phyloP scores from a whole-genome alignment of 176 grass and related monocot species.

The Luzula sylvatica region DNA sequence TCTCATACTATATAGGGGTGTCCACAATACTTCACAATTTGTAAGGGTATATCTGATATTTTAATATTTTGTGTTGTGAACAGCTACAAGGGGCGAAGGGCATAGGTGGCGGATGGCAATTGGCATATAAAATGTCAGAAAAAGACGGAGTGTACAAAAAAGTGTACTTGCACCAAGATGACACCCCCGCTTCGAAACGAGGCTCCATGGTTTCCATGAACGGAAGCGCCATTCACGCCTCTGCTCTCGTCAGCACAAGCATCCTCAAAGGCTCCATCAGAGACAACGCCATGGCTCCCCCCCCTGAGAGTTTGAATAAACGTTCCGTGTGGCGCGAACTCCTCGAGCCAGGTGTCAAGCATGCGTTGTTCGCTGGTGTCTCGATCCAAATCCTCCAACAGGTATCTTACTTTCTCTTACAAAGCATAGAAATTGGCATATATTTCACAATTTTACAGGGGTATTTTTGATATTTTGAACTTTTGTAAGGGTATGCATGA shows the following conservation, averaged over 20 bases:
- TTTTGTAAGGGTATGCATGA: background rate
- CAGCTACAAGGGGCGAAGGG: conserved; percentile 28
- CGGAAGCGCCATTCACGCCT: conserved; percentile 43
- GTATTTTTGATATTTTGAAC: no score
- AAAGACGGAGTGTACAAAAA: conserved; percentile 39
- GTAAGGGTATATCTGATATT: no score
- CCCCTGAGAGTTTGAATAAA: conserved; percentile 13
- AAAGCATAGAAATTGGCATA: background rate
- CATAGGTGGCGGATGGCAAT: conserved; percentile 80
- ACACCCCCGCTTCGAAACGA: conserved; percentile 8
- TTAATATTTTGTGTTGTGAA: no score
- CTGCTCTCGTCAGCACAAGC: conserved; percentile 54
- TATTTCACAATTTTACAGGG: background rate
- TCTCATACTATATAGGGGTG: no score
- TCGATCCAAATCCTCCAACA: conserved; percentile 68
- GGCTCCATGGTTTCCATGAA: conserved; percentile 27
- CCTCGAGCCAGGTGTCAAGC: conserved; percentile 43
- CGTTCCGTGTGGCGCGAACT: conserved; percentile 42
- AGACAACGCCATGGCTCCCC: conserved; percentile 28
- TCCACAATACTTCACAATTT: no score
- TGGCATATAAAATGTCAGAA: conserved; percentile 56
- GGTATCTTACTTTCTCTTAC: conserved; percentile 6
- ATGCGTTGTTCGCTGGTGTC: conserved; percentile 49
- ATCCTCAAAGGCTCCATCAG: conserved; percentile 56
- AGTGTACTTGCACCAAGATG: conserved; percentile 77